Conservation (phyloP, 108 stramenopile species). For the Asterionellopsis glacialis region DNA sequence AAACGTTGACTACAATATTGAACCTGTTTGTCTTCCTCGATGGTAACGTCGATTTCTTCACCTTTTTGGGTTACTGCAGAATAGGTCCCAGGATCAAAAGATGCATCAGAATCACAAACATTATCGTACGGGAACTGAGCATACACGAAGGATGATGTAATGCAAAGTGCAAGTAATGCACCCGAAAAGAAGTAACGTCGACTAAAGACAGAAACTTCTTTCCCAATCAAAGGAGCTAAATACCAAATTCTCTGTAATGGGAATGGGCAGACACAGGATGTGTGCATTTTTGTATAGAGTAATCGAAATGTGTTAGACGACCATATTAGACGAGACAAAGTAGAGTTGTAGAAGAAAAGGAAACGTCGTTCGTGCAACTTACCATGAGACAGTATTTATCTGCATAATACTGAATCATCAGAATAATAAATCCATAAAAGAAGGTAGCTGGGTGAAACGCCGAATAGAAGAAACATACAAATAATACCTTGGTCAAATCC, state of each 20-base stretch:
- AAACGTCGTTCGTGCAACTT: constrained; percentile 1
- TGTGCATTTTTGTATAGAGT: too few species aligned
- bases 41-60: constrained; percentile 9
- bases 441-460: constrained; percentile 58
- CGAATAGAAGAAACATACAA: constrained; percentile 73
- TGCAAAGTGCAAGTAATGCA: constrained; percentile 31
- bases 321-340: too few species aligned
- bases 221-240: constrained; percentile 43
- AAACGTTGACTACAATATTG: constrained; percentile 43
- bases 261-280: too few species aligned
- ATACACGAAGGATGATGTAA: constrained; percentile 47
- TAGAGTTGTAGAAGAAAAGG: too few species aligned
- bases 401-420: constrained; percentile 46
- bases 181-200: constrained; percentile 59
- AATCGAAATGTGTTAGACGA: too few species aligned
- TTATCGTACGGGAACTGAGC: constrained; percentile 64
- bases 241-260: constrained; percentile 46
- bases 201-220: constrained; percentile 54
- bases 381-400: constrained; percentile 54
- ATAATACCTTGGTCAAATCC: constrained; percentile 71
- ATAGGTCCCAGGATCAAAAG: background rate
- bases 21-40: constrained; percentile 20
- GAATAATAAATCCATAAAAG: constrained; percentile 56
- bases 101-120: constrained; percentile 31
- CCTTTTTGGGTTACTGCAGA: constrained; percentile 2